Percentiles rank a stretch among this genome's conserved stretches.
These are phyloP conservation scores for Tricladium varicosporioides DNA, from an alignment of 2,329 filamentous ascomycete genomes.

Conservation along the genomic window DNA sequence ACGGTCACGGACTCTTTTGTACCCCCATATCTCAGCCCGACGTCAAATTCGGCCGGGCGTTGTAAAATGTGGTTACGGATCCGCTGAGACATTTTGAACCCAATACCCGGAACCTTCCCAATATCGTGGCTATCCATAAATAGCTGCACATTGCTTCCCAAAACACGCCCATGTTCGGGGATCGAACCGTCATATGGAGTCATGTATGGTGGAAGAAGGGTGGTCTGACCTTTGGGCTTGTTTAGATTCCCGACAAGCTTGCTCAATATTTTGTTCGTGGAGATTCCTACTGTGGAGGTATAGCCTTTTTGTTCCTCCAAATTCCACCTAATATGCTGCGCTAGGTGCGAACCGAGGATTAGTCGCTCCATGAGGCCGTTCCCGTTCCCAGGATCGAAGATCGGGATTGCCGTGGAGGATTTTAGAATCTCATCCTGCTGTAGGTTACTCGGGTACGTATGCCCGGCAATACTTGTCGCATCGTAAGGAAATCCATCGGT, in stretches of 20 bases:
- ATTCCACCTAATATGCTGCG: slow-evolving; percentile 66
- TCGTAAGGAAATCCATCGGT: slow-evolving; percentile 80
- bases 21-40: slow-evolving; percentile 45
- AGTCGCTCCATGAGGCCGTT: slow-evolving; percentile 48
- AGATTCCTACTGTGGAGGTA: slow-evolving; percentile 83
- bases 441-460: slow-evolving; percentile 28
- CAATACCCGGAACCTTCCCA: slow-evolving; percentile 81
- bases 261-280: slow-evolving; percentile 80
- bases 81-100: slow-evolving; percentile 71
- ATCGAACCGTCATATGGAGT: slow-evolving; percentile 27
- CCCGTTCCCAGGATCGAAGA: slow-evolving; percentile 12
- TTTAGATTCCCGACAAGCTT: slow-evolving; percentile 82
- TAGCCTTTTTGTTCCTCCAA: slow-evolving; percentile 78
- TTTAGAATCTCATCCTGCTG: slow-evolving; percentile 33
- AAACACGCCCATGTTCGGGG: slow-evolving; percentile 10
- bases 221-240: slow-evolving; percentile 87
- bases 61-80: slow-evolving; percentile 60
- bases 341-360: slow-evolving; percentile 77
- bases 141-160: slow-evolving; percentile 50
- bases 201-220: slow-evolving; percentile 65
- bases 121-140: slow-evolving; percentile 79
- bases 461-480: slow-evolving; percentile 64
- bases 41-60: slow-evolving; percentile 39
- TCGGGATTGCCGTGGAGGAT: slow-evolving; percentile 38
- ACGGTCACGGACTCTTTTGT: slow-evolving; percentile 61